Percentiles rank a stretch among this genome's conserved stretches.
These are phyloP conservation scores for Claviceps purpurea DNA, from an alignment of 2,329 filamentous ascomycete species.

Conservation along the genomic window DNA sequence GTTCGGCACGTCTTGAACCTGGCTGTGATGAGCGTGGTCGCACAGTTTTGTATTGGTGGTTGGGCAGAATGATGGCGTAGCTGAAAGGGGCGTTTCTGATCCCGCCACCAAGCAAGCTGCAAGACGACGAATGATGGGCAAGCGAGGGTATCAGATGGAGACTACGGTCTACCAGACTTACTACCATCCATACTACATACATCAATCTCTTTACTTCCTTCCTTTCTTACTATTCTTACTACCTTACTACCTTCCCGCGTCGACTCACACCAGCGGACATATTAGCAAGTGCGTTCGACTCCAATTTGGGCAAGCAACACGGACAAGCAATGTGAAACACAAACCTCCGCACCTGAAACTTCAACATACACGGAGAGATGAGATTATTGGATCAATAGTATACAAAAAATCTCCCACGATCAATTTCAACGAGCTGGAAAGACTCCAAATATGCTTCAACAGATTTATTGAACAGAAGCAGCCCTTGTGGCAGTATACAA, in stretches of 20 bases:
- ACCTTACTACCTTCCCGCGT: too few relatives aligned
- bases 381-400: conserved; percentile 18
- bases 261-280: too few relatives aligned
- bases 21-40: not conserved
- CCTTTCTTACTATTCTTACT: not conserved
- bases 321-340: too few relatives aligned
- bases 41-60: not conserved
- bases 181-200: too few relatives aligned
- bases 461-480: not conserved
- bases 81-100: not conserved
- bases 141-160: too few relatives aligned
- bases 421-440: not conserved
- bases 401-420: conserved; percentile 16
- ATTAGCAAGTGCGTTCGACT: not conserved
- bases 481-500: too few relatives aligned
- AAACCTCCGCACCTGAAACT: too few relatives aligned
- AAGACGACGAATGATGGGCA: too few relatives aligned
- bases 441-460: too few relatives aligned
- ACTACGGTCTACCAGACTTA: too few relatives aligned
- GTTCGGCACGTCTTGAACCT: not conserved
- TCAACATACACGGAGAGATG: conserved; percentile 7
- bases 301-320: too few relatives aligned
- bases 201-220: not conserved
- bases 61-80: not conserved
- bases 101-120: too few relatives aligned